These are phyloP conservation scores for Veloboletus limbatus DNA, from an alignment of 1,284 basidiomycete genomes.

Conservation along the genomic window DNA sequence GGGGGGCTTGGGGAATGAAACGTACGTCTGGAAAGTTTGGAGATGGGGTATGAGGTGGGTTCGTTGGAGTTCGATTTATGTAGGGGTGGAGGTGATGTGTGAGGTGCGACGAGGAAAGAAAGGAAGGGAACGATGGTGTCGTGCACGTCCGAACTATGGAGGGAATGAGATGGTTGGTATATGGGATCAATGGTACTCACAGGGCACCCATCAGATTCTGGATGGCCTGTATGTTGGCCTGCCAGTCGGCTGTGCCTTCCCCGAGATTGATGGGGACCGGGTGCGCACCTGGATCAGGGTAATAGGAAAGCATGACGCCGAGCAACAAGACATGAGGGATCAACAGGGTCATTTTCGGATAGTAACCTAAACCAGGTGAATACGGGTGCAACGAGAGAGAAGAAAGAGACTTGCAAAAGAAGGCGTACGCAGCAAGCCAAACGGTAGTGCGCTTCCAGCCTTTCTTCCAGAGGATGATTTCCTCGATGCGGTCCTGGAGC, in stretches of 20 bases:
- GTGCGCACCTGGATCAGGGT: conserved; percentile 43
- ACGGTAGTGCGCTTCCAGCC: conserved; percentile 62
- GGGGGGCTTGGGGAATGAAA: background rate
- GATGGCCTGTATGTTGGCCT: conserved; percentile 73
- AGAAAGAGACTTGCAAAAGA: conserved; percentile 55
- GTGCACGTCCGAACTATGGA: conserved; percentile 46
- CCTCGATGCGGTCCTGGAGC: conserved; percentile 74
- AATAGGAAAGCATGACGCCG: conserved; percentile 52
- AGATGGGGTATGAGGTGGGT: background rate
- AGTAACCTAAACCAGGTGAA: conserved; percentile 49
- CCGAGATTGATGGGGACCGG: too few relatives aligned
- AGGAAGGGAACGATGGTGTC: conserved; percentile 36
- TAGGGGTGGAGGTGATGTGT: too few relatives aligned
- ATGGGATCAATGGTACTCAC: conserved; percentile 39
- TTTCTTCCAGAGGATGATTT: conserved; percentile 68
- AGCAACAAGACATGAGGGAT: conserved; percentile 60
- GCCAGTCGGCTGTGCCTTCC: conserved; percentile 67
- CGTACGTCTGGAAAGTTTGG: background rate
- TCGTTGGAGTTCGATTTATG: too few relatives aligned
- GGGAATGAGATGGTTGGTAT: background rate
- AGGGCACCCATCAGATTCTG: conserved; percentile 78
- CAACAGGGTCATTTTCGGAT: conserved; percentile 61
- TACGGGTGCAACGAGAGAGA: background rate
- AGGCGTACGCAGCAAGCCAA: conserved; percentile 68
- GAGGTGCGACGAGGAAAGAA: conserved; percentile 37